Evolutionary conservation across 306 rosid species (phyloP), one percentile per base, ranked within the genome.

Genomic region (Inga oerstediana): DNA sequence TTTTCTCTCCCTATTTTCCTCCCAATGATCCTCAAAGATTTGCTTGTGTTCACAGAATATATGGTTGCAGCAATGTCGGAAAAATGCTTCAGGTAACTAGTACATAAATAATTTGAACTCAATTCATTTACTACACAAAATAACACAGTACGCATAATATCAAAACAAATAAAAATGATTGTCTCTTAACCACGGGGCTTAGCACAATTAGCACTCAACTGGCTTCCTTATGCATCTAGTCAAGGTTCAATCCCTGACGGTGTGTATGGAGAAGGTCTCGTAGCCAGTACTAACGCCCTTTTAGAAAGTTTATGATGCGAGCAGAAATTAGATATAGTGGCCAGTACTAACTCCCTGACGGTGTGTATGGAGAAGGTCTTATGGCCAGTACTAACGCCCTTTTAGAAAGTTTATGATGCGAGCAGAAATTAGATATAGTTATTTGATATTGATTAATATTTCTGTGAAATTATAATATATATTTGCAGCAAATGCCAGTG

Each of bases 1-100:
- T 93, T 79, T 93, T 93, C 81, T 85, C 91, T 81, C 92, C 93
- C 12, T 90, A 87, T 76, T 95, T 93, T 27, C 93, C 99, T 76
- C 74, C 94, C 16, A 86, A 90, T 64, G 86, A 93, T 86, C 97
- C 93, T 85, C 85, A 91, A 90, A 91, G 89, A 90, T 93, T 93
- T 85, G 84, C 91, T 35, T 77, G 27, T 61, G 97, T 96, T 84
- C 97, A 96, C 46, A 84, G 79, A 87, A 91, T 93, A 52, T 93
- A 88, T 76, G 98, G 98, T 84, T 89, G 94, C 61, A 89, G 89
- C 83, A 93, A 92, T 71, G 94, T 93, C 10, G 92, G 88, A 49
- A 93, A 88, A 85, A 87, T 92, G 91, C 98, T 96, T 56, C 87
- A 86, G 93, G 98, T 96, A 82, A 37, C 77, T 34, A 17, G 52